Evolutionary conservation across 169 alveolate genomes (phyloP).

Genomic region (Plasmodium ovale): DNA sequence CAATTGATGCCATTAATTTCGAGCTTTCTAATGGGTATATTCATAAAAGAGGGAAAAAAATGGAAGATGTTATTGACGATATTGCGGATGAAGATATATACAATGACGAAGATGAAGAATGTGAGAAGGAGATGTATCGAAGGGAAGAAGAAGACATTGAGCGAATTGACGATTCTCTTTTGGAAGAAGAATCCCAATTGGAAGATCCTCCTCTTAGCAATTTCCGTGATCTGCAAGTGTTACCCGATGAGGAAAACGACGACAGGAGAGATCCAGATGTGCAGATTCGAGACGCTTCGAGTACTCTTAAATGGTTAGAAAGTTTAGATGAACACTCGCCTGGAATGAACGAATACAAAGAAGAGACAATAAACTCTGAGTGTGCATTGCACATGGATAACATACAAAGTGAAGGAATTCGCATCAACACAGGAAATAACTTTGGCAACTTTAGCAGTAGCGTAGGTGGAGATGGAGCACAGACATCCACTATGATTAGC

Average conservation of each 20-base stretch:
- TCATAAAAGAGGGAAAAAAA: background rate
- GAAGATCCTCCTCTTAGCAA: no score
- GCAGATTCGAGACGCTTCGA: background rate
- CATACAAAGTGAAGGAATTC: background rate
- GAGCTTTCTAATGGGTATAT: constrained; percentile 11
- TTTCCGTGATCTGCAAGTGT: background rate
- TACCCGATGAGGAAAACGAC: background rate
- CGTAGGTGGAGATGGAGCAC: background rate
- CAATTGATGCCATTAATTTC: constrained; percentile 15
- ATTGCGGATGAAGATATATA: constrained; percentile 33
- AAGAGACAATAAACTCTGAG: background rate
- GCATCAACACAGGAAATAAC: background rate
- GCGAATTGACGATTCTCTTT: background rate
- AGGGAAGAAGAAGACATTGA: constrained; percentile 36
- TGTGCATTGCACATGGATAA: background rate
- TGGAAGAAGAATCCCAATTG: background rate
- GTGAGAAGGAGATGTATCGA: constrained; percentile 15
- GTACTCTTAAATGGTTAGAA: background rate
- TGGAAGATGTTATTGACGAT: constrained; percentile 26
- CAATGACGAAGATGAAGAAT: constrained; percentile 62
- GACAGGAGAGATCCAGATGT: background rate
- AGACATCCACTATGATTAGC: constrained; percentile 5
- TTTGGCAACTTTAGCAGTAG: background rate
- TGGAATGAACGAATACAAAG: background rate
- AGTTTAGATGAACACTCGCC: background rate